Evolutionary conservation across 164 flowering plant genomes (phyloP), one percentile per base, ranked within the genome.

Genomic region (Chloranthus sessilifolius): DNA sequence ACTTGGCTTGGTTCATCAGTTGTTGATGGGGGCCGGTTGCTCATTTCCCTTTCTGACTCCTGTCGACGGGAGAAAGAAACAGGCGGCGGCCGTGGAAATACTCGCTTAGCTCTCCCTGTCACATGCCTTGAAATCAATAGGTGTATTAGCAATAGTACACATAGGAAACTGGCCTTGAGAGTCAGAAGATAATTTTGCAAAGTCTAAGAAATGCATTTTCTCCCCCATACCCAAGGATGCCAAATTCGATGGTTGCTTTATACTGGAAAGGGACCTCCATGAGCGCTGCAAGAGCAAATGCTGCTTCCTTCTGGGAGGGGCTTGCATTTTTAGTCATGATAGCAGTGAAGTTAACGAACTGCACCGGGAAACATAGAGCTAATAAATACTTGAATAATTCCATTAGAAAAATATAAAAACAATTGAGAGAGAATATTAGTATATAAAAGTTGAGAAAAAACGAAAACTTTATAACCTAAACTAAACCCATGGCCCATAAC

Each of bases 221-320:
- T 14, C 15, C 23, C 28, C 10, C 68, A 10, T 73, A 82, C 89
- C 83, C 83, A 31, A 78, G 55, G 6, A 85, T 4, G n/a, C 66
- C 62, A 35, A 75, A 42, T 55, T 82, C 89, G 1, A 58, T 22
- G 2, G 74, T 51, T 54, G 89, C 95, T 69, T 69, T 72, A 46
- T 85, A 85, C 43, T 85, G 95, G 47, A 75, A 19, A 4, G 95
- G 89, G 36, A 85, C 74, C 72, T 82, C 89, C 95, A 82, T 85
- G 16, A 85, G 75, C 4, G 95, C 95, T 41, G 89, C 79, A 29
- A 82, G 77, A 53, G 95, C 95, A 72, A 85, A 85, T n/a, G 78
- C 78, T 27, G 87, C 53, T 70, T 82, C 89, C 65, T 74, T 85
- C 59, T 58, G 63, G 2, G 72, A 24, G 5, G 63, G 49, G 45